Base-by-base conservation (phyloP, 805 yeast genomes). In the Candida railenensis region DNA sequence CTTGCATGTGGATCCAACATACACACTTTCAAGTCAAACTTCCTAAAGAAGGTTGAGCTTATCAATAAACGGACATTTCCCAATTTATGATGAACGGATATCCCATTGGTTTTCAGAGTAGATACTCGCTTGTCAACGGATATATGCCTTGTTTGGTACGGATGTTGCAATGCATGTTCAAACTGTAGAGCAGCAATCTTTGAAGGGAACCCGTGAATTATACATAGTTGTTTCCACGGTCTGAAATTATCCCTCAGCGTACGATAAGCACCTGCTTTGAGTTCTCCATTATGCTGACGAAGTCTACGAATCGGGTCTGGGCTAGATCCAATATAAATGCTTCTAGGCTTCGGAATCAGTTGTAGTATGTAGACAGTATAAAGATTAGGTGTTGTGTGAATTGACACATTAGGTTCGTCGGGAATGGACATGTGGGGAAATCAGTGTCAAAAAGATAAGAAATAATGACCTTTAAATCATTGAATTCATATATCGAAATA, bases 141-240 rank as follows among this genome's bases (percentile, higher is more conserved):
- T 3, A 87, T 80, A 56, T 81, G 88, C 34, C 89, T 67, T 0
- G 95, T 83, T 43, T 70, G 73, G 50, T 83, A 72, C 1, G 83
- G 70, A 61, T 87, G 94, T 54, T 88, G 96, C 80, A 87, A 84
- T 1, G 95, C 91, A 63, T 86, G 90, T 56, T 89, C 96, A 62
- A 88, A 88, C 61, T 65, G 91, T 43, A 89, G 63, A 0, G 95
- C 95, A 2, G 83, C 64, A 2, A 83, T 71, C 49, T 79, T 81
- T 4, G 82, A 79, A 0, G 89, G 89, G 57, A 89, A 88, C 2
- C 91, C 90, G 55, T 84, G 71, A 0, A 89, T 85, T 2, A 82
- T 54, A 45, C 79, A 49, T 0, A 75, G 60, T 83, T 85, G 81
- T 47, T 74, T 78, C 96, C 96, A 88, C 0, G 96, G 96, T 44